Evolutionary conservation across 805 yeast genomes (phyloP).

Genomic region (Starmera dryadoides): DNA sequence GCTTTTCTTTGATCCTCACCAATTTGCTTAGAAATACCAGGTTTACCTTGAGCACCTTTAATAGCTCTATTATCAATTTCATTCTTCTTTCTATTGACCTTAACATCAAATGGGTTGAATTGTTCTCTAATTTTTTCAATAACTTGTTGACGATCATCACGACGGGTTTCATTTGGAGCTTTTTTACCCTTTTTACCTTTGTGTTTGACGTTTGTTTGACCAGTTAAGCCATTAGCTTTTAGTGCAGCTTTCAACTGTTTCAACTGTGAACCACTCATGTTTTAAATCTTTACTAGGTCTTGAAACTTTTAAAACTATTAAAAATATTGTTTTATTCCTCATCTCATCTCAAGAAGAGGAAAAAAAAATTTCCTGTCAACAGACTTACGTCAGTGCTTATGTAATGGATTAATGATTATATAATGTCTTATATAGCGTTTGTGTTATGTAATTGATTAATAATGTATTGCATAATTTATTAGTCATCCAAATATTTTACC

Average conservation of each 20-base stretch:
- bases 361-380: too few relatives aligned
- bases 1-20: slow-evolving; percentile 59
- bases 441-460: too few relatives aligned
- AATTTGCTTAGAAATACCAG: slow-evolving; percentile 59
- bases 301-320: too few relatives aligned
- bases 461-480: too few relatives aligned
- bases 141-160: slow-evolving; percentile 56
- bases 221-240: slow-evolving; percentile 76
- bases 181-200: slow-evolving; percentile 35
- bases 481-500: too few relatives aligned
- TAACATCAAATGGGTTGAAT: slow-evolving; percentile 86
- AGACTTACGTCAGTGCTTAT: too few relatives aligned
- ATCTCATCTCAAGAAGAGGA: too few relatives aligned
- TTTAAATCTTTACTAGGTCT: not conserved
- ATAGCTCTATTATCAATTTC: slow-evolving; percentile 35
- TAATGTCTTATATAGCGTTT: too few relatives aligned
- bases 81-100: slow-evolving; percentile 59
- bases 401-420: too few relatives aligned
- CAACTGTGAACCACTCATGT: slow-evolving; percentile 83
- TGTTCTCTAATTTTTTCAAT: slow-evolving; percentile 64
- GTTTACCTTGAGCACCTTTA: slow-evolving; percentile 54
- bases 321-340: not conserved
- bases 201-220: slow-evolving; percentile 66
- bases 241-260: slow-evolving; percentile 74
- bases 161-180: slow-evolving; percentile 57